A percentile compares a stretch with the other conserved stretches of the same genome.
phyloP scores from a whole-genome alignment of 768 basidiomycete species.

The Tulasnella sp. region DNA sequence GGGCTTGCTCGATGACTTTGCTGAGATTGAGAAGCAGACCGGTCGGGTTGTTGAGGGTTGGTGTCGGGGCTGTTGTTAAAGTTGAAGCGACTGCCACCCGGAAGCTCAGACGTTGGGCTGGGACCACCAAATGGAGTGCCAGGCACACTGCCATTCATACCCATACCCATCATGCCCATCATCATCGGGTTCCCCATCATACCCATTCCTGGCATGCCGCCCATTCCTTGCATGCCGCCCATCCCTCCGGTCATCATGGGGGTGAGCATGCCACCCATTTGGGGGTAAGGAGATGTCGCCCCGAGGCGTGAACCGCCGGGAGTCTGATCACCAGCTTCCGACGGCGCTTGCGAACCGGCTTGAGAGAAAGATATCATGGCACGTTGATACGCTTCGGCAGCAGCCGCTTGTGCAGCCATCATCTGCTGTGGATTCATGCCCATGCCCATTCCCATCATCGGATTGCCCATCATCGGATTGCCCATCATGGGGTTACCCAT shows the following conservation, averaged over 20 bases:
- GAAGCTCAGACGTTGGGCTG: neutral
- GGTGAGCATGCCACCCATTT: constrained; percentile 20
- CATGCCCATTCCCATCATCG: constrained; percentile 24
- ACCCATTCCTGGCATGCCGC: constrained; percentile 16
- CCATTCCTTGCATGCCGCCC: constrained; percentile 31
- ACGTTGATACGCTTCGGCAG: constrained; percentile 67
- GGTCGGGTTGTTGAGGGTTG: constrained; percentile 2
- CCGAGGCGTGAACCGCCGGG: constrained; percentile 11
- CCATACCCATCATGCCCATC: constrained; percentile 25
- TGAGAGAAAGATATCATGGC: constrained; percentile 30
- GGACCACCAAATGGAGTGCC: neutral
- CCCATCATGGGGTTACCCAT: constrained; percentile 23
- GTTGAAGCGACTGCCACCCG: neutral
- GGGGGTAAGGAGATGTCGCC: constrained; percentile 20
- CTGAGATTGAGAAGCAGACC: neutral
- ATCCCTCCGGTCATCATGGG: constrained; percentile 31
- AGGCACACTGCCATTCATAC: constrained; percentile 5
- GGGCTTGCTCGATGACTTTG: neutral
- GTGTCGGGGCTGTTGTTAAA: neutral
- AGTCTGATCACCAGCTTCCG: constrained; percentile 20
- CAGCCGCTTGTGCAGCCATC: constrained; percentile 71
- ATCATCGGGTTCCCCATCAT: constrained; percentile 17
- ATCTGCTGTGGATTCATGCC: constrained; percentile 48
- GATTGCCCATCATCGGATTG: constrained; percentile 17
- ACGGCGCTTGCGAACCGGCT: constrained; percentile 27